phyloP scores from a whole-genome alignment of 2,329 filamentous ascomycete genomes.

The Diplodia scrobiculata region DNA sequence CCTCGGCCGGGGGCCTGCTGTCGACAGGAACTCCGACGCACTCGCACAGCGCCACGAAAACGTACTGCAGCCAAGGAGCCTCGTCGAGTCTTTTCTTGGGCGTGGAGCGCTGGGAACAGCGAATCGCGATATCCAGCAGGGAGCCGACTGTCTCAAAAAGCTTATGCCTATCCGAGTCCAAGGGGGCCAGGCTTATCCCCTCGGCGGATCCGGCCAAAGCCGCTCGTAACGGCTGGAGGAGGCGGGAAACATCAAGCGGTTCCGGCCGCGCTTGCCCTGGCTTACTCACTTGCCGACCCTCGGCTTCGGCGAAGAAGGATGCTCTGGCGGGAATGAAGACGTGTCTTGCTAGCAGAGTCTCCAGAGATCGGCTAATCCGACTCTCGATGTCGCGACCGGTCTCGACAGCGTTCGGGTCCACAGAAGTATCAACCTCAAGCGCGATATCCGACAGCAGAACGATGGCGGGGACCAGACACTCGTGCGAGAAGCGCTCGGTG shows the following conservation, averaged over 20 bases:
- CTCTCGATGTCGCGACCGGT: slow-evolving; percentile 9
- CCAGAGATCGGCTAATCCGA: slow-evolving; percentile 33
- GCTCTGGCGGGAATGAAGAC: slow-evolving; percentile 46
- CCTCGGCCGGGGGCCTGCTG: slow-evolving; percentile 31
- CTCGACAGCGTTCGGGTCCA: slow-evolving; percentile 19
- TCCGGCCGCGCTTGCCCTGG: slow-evolving; percentile 29
- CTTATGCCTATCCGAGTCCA: slow-evolving; percentile 20
- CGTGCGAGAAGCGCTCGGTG: slow-evolving; percentile 43
- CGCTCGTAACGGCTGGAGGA: slow-evolving; percentile 13
- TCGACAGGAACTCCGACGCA: slow-evolving; percentile 40
- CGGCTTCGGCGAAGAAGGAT: slow-evolving; percentile 40
- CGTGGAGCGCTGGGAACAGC: slow-evolving; percentile 46
- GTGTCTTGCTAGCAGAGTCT: slow-evolving; percentile 48
- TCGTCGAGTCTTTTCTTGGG: slow-evolving; percentile 47
- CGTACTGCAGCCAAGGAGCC: slow-evolving; percentile 49
- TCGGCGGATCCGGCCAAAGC: not conserved
- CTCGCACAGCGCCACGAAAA: slow-evolving; percentile 44
- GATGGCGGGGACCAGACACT: slow-evolving; percentile 42
- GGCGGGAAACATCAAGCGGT: slow-evolving; percentile 30
- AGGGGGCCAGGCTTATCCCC: not conserved
- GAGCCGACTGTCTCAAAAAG: slow-evolving; percentile 23
- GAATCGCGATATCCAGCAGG: slow-evolving; percentile 48
- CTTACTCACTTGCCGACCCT: slow-evolving; percentile 14
- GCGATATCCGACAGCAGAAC: slow-evolving; percentile 35
- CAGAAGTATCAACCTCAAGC: slow-evolving; percentile 10